A percentile compares a stretch with the other conserved stretches of the same genome.
Evolutionary conservation across 345 rosid genomes (phyloP).

Genomic region (Citrus medica): DNA sequence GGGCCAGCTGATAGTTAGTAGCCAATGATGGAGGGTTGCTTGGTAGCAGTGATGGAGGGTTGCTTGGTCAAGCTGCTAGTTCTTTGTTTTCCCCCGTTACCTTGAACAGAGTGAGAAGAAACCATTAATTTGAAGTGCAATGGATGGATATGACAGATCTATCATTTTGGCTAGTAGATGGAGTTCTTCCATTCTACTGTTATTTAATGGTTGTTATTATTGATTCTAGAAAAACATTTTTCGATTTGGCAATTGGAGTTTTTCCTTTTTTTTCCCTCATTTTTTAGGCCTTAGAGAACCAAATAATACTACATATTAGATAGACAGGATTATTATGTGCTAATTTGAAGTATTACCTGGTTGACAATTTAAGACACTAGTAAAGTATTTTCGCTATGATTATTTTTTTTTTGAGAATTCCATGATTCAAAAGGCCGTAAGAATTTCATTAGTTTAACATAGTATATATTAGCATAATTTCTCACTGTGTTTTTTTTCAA

Average conservation of each 20-base stretch:
- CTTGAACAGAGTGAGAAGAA: not conserved
- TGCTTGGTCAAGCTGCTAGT: not conserved
- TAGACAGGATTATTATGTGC: not conserved
- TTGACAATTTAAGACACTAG: not conserved
- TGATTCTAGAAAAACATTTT: not conserved
- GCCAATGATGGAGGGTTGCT: not conserved
- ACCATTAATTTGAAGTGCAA: not conserved
- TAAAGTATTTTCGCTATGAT: not conserved
- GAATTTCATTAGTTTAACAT: not conserved
- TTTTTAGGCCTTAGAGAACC: not conserved
- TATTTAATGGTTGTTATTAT: not conserved
- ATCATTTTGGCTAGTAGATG: not conserved
- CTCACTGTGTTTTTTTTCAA: not conserved
- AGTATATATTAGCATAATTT: not conserved
- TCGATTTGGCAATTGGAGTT: not conserved
- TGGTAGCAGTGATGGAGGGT: too few species aligned
- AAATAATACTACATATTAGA: not conserved
- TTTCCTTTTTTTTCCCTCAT: too few species aligned
- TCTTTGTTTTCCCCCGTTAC: not conserved
- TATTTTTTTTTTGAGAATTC: not conserved
- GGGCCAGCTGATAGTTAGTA: not conserved
- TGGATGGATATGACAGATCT: not conserved
- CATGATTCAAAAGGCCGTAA: not conserved
- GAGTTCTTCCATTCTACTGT: not conserved
- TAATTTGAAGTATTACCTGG: not conserved